Evolutionary conservation across 805 yeast species (phyloP), one percentile per base, ranked within the genome.

Genomic region (Peterozyma xylosa): DNA sequence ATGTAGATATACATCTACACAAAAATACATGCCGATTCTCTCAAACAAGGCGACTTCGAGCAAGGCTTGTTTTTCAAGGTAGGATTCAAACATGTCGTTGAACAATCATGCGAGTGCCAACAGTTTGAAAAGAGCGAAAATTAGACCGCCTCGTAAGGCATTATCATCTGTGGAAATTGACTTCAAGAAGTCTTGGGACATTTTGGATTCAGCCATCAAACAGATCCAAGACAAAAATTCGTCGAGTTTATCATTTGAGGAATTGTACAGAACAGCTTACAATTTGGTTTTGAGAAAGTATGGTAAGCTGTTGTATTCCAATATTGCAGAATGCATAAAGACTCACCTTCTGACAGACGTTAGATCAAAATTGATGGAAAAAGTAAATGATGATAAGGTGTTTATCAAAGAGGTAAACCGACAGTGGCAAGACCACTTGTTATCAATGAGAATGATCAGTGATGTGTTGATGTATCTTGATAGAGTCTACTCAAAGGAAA

Each of bases 401-500:
- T 63, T 70, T 30, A 46, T 73, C 33, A 53, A 53, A 27, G 53
- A 55, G 9, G 50, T 73, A 9, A 60, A 58, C 39, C 46, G 45
- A 30, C 75, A 73, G 44, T 89, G 96, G 96, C 71, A 76, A 33
- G 86, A 80, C 39, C 91, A 85, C 57, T 59, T 80, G 34, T 70
- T 80, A 35, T 72, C 83, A 40, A 84, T 86, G 82, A 72, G 86
- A 49, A 78, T 86, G 73, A 75, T 87, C 37, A 76, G 90, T 53
- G 96, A 90, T 59, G 86, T 89, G 3, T 65, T 87, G 57, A 82
- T 89, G 85, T 89, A 89, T 55, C 61, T 90, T 56, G 95, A 89
- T 56, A 73, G 95, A 37, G 96, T 86, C 0, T 88, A 85, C 52
- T 85, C 89, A 27, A 80, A 78, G 50, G 90, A 83, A 50, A 60